phyloP scores from a whole-genome alignment of 169 alveolate genomes.

The Cryptosporidium felis region DNA sequence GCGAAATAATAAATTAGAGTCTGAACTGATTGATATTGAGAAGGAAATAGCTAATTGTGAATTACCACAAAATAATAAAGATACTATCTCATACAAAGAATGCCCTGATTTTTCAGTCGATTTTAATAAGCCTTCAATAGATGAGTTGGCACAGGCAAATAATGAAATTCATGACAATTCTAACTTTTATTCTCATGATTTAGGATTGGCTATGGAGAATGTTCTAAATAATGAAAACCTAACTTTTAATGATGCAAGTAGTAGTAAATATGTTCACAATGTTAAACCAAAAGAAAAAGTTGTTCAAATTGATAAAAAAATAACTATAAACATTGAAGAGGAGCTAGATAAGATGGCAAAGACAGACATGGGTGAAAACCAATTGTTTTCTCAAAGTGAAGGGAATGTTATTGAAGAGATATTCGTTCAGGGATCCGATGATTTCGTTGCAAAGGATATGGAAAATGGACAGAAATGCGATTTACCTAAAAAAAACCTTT shows the following conservation, averaged over 20 bases:
- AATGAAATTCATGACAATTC: neutral
- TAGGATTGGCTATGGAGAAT: neutral
- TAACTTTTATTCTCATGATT: neutral
- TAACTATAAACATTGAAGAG: constrained; percentile 28
- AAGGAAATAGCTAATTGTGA: neutral
- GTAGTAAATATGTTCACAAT: neutral
- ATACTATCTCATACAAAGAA: neutral
- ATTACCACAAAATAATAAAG: neutral
- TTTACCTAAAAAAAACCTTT: no score
- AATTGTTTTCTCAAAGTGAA: neutral
- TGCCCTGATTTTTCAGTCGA: neutral
- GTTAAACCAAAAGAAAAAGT: neutral
- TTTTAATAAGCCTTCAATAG: neutral
- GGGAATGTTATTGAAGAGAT: constrained; percentile 4
- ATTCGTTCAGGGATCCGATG: neutral
- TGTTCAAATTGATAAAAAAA: neutral
- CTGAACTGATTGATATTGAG: constrained; percentile 18
- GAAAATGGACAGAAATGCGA: no score
- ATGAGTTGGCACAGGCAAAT: neutral
- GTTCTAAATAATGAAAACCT: neutral
- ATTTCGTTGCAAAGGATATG: neutral
- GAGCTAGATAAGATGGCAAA: constrained; percentile 54
- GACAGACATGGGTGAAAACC: neutral
- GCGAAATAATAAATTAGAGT: neutral
- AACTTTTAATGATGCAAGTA: neutral